A percentile compares a stretch with the other conserved stretches of the same genome.
These are phyloP conservation scores for Pulveroboletus sp. DNA, from an alignment of 768 basidiomycete genomes.

Conservation along the genomic window DNA sequence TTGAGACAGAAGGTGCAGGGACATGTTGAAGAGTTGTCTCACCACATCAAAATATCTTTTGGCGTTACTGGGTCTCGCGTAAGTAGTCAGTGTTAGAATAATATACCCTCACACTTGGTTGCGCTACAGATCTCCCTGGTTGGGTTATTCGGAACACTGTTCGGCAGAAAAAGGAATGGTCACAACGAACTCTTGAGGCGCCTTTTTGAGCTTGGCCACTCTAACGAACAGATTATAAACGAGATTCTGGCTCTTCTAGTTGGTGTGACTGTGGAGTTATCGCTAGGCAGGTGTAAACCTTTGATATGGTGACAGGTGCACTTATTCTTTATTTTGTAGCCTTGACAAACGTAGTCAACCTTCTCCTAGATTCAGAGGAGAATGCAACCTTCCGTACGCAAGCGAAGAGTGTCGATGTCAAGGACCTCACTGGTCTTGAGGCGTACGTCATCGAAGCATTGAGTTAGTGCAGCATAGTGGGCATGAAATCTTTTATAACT, in stretches of 20 bases:
- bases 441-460: constrained; percentile 65
- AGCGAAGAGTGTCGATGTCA: constrained; percentile 28
- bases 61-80: constrained; percentile 42
- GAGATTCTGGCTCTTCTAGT: constrained; percentile 69
- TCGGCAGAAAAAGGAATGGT: constrained; percentile 39
- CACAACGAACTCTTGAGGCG: constrained; percentile 53
- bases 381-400: constrained; percentile 34
- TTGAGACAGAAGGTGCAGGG: constrained; percentile 46
- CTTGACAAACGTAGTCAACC: constrained; percentile 60
- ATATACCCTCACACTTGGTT: background rate
- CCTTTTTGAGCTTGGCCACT: constrained; percentile 51
- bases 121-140: constrained; percentile 27
- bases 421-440: constrained; percentile 39
- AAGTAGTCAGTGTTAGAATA: constrained; percentile 2
- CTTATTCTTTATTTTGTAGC: constrained; percentile 34
- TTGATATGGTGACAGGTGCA: background rate
- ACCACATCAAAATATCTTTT: constrained; percentile 52
- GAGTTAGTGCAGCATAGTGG: constrained; percentile 42
- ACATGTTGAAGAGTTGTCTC: constrained; percentile 50
- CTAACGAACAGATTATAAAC: constrained; percentile 61
- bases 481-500: constrained; percentile 1
- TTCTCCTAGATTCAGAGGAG: constrained; percentile 53
- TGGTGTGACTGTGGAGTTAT: constrained; percentile 60
- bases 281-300: constrained; percentile 45
- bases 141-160: constrained; percentile 46